Percentiles rank a stretch among this genome's conserved stretches.
Evolutionary conservation across 352 stramenopile species (phyloP).

Genomic region (Thraustotheca clavata): DNA sequence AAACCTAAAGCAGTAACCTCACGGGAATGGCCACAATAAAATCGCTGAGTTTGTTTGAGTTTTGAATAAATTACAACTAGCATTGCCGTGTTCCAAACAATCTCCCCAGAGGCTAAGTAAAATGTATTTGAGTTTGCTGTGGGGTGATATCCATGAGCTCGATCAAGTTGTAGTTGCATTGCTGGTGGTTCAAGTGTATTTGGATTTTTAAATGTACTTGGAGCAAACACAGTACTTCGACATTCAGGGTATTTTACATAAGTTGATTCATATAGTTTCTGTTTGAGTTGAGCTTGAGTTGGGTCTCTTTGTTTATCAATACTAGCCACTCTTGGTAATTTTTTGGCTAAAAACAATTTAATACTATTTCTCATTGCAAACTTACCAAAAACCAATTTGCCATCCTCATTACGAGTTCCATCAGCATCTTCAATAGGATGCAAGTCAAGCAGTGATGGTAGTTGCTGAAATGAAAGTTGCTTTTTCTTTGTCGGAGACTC

Average conservation of each 20-base stretch:
- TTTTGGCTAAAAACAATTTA: slow-evolving; percentile 36
- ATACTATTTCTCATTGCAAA: not conserved
- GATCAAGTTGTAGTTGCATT: slow-evolving; percentile 41
- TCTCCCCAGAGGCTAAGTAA: slow-evolving; percentile 47
- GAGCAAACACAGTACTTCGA: slow-evolving; percentile 54
- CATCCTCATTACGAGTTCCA: slow-evolving; percentile 32
- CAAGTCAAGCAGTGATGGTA: slow-evolving; percentile 8
- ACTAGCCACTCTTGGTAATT: slow-evolving; percentile 53
- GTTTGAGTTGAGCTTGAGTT: slow-evolving; percentile 36
- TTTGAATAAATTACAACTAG: slow-evolving; percentile 54
- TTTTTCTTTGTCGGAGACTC: slow-evolving; percentile 34
- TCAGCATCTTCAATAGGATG: not conserved
- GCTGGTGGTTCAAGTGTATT: slow-evolving; percentile 27
- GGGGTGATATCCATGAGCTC: slow-evolving; percentile 50
- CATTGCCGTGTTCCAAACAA: slow-evolving; percentile 53
- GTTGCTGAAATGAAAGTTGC: slow-evolving; percentile 39
- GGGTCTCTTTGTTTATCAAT: slow-evolving; percentile 54
- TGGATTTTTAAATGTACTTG: slow-evolving; percentile 41
- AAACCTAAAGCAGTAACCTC: slow-evolving; percentile 45
- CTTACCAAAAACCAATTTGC: slow-evolving; percentile 58
- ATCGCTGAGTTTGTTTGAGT: slow-evolving; percentile 39
- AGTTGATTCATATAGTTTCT: slow-evolving; percentile 53
- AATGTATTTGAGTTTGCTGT: slow-evolving; percentile 35
- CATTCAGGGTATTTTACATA: slow-evolving; percentile 56
- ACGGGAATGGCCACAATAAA: slow-evolving; percentile 51